These are phyloP conservation scores for Sclerotinia trifoliorum DNA, from an alignment of 2,329 filamentous ascomycete genomes.

Conservation along the genomic window DNA sequence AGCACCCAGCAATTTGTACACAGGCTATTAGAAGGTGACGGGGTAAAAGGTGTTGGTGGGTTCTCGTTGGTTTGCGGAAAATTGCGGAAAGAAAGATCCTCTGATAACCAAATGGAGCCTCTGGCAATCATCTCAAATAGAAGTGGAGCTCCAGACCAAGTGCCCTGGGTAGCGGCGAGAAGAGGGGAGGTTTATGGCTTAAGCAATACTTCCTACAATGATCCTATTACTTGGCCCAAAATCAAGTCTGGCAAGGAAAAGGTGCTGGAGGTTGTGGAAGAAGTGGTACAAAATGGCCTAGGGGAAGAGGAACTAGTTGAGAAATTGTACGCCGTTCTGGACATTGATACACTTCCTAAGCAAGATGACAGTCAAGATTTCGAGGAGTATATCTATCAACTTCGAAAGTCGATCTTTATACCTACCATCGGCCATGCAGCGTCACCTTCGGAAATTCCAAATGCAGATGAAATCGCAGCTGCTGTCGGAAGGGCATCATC, in stretches of 20 bases:
- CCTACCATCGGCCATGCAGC: constrained; percentile 52
- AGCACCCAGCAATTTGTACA: constrained; percentile 52
- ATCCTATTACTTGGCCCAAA: constrained; percentile 60
- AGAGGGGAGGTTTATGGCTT: constrained; percentile 56
- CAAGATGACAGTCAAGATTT: constrained; percentile 44
- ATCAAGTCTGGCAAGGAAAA: constrained; percentile 49
- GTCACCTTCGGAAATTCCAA: constrained; percentile 44
- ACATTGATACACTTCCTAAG: constrained; percentile 54
- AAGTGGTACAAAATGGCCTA: constrained; percentile 43
- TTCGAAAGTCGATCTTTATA: constrained; percentile 62
- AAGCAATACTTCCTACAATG: constrained; percentile 60
- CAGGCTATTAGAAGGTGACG: constrained; percentile 50
- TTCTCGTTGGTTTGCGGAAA: constrained; percentile 67
- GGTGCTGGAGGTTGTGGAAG: constrained; percentile 43
- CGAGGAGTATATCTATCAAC: constrained; percentile 52
- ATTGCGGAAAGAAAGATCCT: constrained; percentile 44
- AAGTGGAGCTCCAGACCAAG: constrained; percentile 51
- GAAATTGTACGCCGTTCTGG: constrained; percentile 54
- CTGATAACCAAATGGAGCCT: constrained; percentile 43
- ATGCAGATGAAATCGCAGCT: constrained; percentile 40
- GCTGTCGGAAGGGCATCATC: constrained; percentile 24
- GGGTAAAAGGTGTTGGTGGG: constrained; percentile 61
- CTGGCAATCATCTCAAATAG: constrained; percentile 64
- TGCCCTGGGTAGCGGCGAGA: constrained; percentile 56
- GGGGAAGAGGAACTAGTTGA: constrained; percentile 51